Conservation (phyloP, 202 grass and related monocot genomes). For the Panicum virgatum region DNA sequence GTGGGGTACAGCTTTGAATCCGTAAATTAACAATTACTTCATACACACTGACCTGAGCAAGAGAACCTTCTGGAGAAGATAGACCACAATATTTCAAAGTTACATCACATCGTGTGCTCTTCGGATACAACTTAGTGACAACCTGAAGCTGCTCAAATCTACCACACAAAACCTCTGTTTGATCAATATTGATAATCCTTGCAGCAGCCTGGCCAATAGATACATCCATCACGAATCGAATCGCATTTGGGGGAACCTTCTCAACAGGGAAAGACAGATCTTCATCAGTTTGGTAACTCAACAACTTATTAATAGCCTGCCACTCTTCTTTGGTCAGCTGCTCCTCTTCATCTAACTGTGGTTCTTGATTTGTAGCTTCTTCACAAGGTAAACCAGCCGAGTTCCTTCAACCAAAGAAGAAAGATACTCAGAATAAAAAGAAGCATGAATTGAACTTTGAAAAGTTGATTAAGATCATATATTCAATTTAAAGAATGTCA, state of each 20-base stretch:
- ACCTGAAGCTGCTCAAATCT: slow-evolving; percentile 97
- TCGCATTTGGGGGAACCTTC: slow-evolving; percentile 61
- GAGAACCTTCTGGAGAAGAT: slow-evolving; percentile 88
- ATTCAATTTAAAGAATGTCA: slow-evolving; percentile 6
- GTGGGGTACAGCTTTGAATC: slow-evolving; percentile 13
- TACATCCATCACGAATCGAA: slow-evolving; percentile 77
- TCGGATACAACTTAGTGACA: slow-evolving; percentile 73
- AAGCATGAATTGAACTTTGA: not conserved
- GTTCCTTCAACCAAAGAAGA: slow-evolving; percentile 52
- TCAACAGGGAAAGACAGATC: slow-evolving; percentile 54
- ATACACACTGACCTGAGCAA: slow-evolving; percentile 71
- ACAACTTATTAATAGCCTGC: slow-evolving; percentile 90
- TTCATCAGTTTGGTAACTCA: slow-evolving; percentile 88
- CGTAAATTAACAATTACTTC: not conserved
- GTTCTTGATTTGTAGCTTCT: slow-evolving; percentile 47
- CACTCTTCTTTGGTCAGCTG: slow-evolving; percentile 96
- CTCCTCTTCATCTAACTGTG: slow-evolving; percentile 65
- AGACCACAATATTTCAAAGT: slow-evolving; percentile 90
- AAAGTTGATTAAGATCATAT: not conserved
- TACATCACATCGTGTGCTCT: slow-evolving; percentile 78
- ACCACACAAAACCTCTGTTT: slow-evolving; percentile 80
- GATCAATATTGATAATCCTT: slow-evolving; percentile 76
- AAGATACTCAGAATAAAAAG: slow-evolving; percentile 13
- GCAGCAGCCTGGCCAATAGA: slow-evolving; percentile 90
- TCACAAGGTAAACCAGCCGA: slow-evolving; percentile 50